Base-by-base conservation (phyloP, 2,329 filamentous ascomycete species). In the Colletotrichum zoysiae region DNA sequence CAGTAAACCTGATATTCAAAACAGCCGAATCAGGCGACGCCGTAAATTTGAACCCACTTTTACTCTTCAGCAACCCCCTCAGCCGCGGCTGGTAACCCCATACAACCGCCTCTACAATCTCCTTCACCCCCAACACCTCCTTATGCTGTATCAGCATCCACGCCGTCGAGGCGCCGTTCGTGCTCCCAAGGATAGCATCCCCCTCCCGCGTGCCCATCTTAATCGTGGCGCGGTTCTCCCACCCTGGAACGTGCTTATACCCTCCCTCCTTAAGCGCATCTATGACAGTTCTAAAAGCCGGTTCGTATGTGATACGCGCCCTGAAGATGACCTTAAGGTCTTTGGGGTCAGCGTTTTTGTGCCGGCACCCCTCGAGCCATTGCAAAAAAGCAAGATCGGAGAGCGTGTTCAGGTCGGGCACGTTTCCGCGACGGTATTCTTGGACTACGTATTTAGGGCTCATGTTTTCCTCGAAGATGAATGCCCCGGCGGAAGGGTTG, bases 131-230 rank as follows among this genome's bases (percentile, higher is more conserved):
- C 14, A 53, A 9, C 2, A 18, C n/a, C 4, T 9, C 50, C 26
- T 53, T 53, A 1, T 53, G 50, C 50, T 53, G 50, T n/a, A 53
- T 53, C 12, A 53, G 23, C 50, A 53, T 53, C 50, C 50, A 30
- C 5, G 50, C 50, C 11, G 2, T 4, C 14, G 14, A 23, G 2
- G 50, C 23, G 26, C 50, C 50, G 16, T 53, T 23, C 5, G 50
- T 30, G 11, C n/a, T 53, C 3, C 50, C 50, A 0, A 53, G 23
- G 33, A 53, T 16, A 4, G 50, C 50, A 11, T 18, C 23, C 3
- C 50, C 50, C 14, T 12, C 26, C 6, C 50, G 50, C 14, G 23
- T 53, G 8, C 3, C 50, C 26, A 53, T 30, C 50, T 33, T 53
- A 2, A 53, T 8, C 5, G 11, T 5, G 16, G 50, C 50, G 14